Evolutionary conservation across 2,329 filamentous ascomycete genomes (phyloP), one percentile per base, ranked within the genome.

Genomic region (Pseudogymnoascus sp.): DNA sequence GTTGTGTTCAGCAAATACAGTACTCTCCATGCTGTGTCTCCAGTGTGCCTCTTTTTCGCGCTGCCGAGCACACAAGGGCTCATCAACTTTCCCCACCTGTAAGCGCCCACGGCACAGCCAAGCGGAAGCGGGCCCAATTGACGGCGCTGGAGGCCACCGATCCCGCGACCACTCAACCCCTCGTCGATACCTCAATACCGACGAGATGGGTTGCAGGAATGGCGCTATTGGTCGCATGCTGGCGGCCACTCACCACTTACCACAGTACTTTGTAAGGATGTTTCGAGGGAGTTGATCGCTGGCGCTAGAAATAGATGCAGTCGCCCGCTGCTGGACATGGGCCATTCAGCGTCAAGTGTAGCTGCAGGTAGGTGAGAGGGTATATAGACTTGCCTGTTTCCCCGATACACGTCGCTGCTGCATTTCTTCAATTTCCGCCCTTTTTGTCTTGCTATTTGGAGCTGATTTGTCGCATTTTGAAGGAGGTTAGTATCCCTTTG

Each of bases 211-310:
- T n/a, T 33, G 48, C 48, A 55, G 48, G 48, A 33, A 55, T 21
- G 48, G 48, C 48, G 48, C 48, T 55, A 55, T 55, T 55, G 48
- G 48, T 55, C 48, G 48, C 48, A 33, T 55, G 48, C 29, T 55
- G 48, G 48, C 5, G 48, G 18, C 18, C 18, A 18, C 18, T 18
- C 18, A 33, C 48, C 48, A 5, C 33, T 29, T 21, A 10, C 48
- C 48, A 33, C 48, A 33, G 48, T 21, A 10, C 29, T 55, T 15
- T 55, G 48, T 55, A 55, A 33, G 48, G 48, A 55, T 55, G 27
- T 55, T 55, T 55, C 27, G 29, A 55, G 48, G 48, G 48, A 21
- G 48, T 55, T 55, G 48, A 55, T 55, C 48, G 48, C 48, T 55
- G 48, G 48, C 48, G 29, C 48, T 55, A 55, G 48, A 55, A 55